Conservation (phyloP, 306 rosid species). For the Betula pendula region DNA sequence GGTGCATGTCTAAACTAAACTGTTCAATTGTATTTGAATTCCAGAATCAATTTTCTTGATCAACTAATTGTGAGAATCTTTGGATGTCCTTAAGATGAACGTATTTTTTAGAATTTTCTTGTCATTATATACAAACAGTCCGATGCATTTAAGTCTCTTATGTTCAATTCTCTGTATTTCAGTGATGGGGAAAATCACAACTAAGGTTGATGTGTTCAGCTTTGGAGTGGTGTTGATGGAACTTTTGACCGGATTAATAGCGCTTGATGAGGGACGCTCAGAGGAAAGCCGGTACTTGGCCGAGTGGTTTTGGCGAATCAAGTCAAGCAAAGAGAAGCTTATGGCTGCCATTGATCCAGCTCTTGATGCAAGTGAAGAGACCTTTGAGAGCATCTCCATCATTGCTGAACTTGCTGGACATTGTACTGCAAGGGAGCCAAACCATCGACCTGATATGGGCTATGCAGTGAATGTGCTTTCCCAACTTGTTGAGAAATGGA, state of each 20-base stretch:
- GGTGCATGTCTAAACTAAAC: background rate
- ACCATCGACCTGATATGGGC: slow-evolving; percentile 80
- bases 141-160: background rate
- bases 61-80: background rate
- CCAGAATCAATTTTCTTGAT: background rate
- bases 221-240: slow-evolving; percentile 82
- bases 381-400: slow-evolving; percentile 44
- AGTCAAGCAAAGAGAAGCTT: slow-evolving; percentile 56
- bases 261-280: slow-evolving; percentile 71
- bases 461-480: slow-evolving; percentile 66
- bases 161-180: slow-evolving; percentile 30
- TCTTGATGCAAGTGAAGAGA: slow-evolving; percentile 45
- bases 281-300: slow-evolving; percentile 87
- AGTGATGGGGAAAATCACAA: slow-evolving; percentile 92
- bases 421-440: slow-evolving; percentile 78
- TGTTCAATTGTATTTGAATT: background rate
- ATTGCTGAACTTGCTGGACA: slow-evolving; percentile 82
- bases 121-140: background rate
- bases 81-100: background rate
- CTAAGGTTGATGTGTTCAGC: slow-evolving; percentile 82
- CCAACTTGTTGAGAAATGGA: slow-evolving; percentile 68
- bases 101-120: background rate
- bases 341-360: slow-evolving; percentile 65
- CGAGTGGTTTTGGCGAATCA: slow-evolving; percentile 76
- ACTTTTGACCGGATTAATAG: slow-evolving; percentile 67